These are phyloP conservation scores for Pleodorina starrii DNA, from an alignment of 139 green algal species.

Conservation along the genomic window DNA sequence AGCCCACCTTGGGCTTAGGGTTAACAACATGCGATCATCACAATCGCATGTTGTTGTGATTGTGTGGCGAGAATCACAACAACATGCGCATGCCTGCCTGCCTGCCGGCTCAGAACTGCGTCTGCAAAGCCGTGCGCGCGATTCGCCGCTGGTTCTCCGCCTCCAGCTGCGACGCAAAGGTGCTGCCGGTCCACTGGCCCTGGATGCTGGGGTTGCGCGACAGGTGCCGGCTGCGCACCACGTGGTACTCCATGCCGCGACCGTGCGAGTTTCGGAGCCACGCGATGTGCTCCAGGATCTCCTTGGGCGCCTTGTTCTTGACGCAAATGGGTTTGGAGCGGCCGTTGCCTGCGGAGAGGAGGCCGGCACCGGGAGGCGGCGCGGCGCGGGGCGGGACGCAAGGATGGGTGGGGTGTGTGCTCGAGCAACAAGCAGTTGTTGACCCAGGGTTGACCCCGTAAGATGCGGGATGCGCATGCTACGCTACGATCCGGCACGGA, in stretches of 20 bases:
- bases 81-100: too few relatives aligned
- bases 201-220: slow-evolving; percentile 49
- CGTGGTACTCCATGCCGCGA: slow-evolving; percentile 54
- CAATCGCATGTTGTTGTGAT: too few relatives aligned
- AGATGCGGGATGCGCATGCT: too few relatives aligned
- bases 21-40: too few relatives aligned
- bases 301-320: slow-evolving; percentile 48
- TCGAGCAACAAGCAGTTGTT: too few relatives aligned
- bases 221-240: slow-evolving; percentile 47
- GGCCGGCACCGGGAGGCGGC: too few relatives aligned
- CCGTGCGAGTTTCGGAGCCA: slow-evolving; percentile 58
- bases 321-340: slow-evolving; percentile 57
- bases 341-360: slow-evolving; percentile 49
- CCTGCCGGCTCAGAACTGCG: slow-evolving; percentile 37
- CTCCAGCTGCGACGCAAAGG: slow-evolving; percentile 48
- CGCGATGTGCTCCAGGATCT: slow-evolving; percentile 52
- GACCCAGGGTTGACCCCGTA: too few relatives aligned
- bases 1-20: too few relatives aligned
- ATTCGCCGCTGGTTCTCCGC: slow-evolving; percentile 30
- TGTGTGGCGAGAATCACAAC: too few relatives aligned
- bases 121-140: slow-evolving; percentile 1
- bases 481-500: too few relatives aligned
- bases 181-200: slow-evolving; percentile 52
- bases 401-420: too few relatives aligned
- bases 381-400: too few relatives aligned